Evolutionary conservation across 2,329 filamentous ascomycete genomes (phyloP), one percentile per base, ranked within the genome.

Genomic region (Fusarium sp.): DNA sequence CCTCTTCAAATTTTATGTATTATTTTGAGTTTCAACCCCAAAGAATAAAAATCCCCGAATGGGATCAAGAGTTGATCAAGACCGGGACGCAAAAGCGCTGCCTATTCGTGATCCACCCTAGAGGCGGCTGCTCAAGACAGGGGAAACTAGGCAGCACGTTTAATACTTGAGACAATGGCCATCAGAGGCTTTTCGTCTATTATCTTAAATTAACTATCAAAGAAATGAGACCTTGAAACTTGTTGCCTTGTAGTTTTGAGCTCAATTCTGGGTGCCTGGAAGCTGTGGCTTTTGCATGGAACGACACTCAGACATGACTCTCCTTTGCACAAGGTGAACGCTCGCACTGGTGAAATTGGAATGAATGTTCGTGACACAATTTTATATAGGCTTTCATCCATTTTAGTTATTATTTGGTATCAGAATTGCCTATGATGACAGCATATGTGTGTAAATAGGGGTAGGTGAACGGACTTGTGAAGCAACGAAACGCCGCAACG

Each of bases 131-230:
- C n/a, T 22, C n/a, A n/a, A 52, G 63, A 60, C 5, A 47, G 10
- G 58, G 22, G 40, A 25, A 54, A 47, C 9, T 16, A 70, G 71
- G 71, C 71, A 69, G 47, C 64, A 74, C 13, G 18, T 14, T 50
- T 38, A 20, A 4, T 10, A 29, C 33, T 18, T 57, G 18, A 52
- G 27, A 52, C 13, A n/a, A 52, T n/a, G 6, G 1, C 27, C 10
- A n/a, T 8, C 31, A n/a, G 3, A 31, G 18, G 2, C 5, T n/a
- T 50, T 18, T 18, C 16, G 16, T 29, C 9, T 29, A 31, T 11
- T 52, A 14, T 8, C 1, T 5, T 8, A 14, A 14, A 31, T 31
- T 31, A 1, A 10, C 0, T 1, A 52, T 20, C 0, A 31, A 52
- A 20, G 10, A 11, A 31, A 52, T 50, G 25, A 31, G 6, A 6